Evolutionary conservation across 2,329 filamentous ascomycete species (phyloP).

Genomic region (Zymoseptoria pseudotritici): DNA sequence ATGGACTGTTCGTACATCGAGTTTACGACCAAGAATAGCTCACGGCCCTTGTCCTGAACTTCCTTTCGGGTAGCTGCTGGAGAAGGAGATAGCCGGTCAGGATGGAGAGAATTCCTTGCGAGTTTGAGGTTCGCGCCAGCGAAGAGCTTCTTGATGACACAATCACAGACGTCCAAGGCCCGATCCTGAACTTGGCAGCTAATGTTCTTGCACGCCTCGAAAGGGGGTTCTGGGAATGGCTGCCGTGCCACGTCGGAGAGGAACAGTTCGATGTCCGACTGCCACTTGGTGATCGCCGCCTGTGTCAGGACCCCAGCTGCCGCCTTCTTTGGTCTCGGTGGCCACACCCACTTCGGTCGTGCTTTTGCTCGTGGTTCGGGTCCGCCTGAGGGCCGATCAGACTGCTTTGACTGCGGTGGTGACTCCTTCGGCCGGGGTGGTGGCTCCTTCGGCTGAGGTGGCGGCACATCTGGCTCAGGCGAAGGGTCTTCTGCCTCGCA

Average conservation of each 20-base stretch:
- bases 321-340: neutral
- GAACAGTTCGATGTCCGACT: neutral
- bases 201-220: slow-evolving; percentile 32
- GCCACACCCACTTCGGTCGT: neutral
- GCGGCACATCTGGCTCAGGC: neutral
- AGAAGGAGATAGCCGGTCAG: no score
- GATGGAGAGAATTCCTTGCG: no score
- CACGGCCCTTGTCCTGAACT: no score
- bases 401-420: neutral
- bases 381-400: neutral
- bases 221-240: slow-evolving; percentile 21
- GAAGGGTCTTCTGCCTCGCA: neutral
- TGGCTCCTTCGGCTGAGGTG: neutral
- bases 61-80: no score
- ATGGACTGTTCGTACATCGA: no score
- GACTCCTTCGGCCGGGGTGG: neutral
- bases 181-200: neutral
- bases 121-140: no score
- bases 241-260: slow-evolving; percentile 17
- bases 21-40: no score
- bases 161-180: no score
- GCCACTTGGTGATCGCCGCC: neutral
- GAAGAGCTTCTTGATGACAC: no score
- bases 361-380: neutral
- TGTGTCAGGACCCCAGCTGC: neutral